phyloP scores from a whole-genome alignment of 352 stramenopile species.

The Globisporangium alternatum region DNA sequence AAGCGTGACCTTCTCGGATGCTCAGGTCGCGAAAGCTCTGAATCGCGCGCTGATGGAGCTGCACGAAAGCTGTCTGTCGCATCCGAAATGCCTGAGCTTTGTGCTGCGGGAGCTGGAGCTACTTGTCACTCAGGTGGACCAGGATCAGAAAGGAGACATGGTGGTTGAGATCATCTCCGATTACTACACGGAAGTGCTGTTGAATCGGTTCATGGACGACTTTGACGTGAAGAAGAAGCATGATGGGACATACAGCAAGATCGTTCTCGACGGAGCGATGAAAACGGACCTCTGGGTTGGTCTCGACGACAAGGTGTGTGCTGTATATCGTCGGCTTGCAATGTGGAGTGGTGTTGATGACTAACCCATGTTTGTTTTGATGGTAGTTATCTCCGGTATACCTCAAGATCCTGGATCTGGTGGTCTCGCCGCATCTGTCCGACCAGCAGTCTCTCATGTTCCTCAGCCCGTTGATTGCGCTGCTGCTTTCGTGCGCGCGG shows the following conservation, averaged over 20 bases:
- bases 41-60: slow-evolving; percentile 28
- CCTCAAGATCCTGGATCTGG: slow-evolving; percentile 46
- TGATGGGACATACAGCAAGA: slow-evolving; percentile 28
- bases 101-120: slow-evolving; percentile 40
- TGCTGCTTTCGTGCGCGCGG: slow-evolving; percentile 42
- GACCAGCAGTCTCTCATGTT: slow-evolving; percentile 49
- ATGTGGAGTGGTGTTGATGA: background rate
- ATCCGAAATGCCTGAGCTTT: slow-evolving; percentile 36
- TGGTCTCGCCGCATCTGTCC: slow-evolving; percentile 30
- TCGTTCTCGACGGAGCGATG: slow-evolving; percentile 32
- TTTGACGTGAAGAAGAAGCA: slow-evolving; percentile 24
- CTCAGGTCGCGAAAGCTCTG: slow-evolving; percentile 19
- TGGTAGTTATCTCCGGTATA: slow-evolving; percentile 34
- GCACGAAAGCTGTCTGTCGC: slow-evolving; percentile 24
- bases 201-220: slow-evolving; percentile 41
- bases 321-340: background rate
- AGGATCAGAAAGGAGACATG: slow-evolving; percentile 22
- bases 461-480: slow-evolving; percentile 30
- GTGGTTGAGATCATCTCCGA: slow-evolving; percentile 39
- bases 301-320: slow-evolving; percentile 30
- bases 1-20: background rate
- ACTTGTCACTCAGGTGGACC: slow-evolving; percentile 23
- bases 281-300: slow-evolving; percentile 39
- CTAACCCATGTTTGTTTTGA: background rate
- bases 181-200: slow-evolving; percentile 43